Base-by-base conservation (phyloP, 2,329 filamentous ascomycete species). In the Akanthomyces dipterigenus region DNA sequence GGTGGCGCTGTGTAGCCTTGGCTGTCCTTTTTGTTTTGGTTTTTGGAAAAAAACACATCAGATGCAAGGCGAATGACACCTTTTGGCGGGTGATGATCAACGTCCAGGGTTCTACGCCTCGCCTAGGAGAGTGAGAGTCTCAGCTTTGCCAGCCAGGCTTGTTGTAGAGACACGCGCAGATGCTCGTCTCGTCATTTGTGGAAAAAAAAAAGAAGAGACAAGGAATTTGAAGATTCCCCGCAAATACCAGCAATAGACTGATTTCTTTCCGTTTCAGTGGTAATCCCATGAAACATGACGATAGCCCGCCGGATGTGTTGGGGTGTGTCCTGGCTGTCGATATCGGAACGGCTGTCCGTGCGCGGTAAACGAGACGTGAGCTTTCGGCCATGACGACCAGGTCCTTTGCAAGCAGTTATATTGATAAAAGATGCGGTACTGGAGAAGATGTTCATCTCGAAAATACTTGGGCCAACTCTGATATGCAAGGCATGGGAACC, bases 181-280 rank as follows among this genome's bases (percentile, higher is more conserved):
- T 40, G 8, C 5, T 38, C 14, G 26, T 48, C 31, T 48, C 16
- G 14, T 28, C 22, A 34, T 34, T 24, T 6, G 22, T 34, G 18
- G n/a, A 9, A 22, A 26, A 26, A 53, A 18, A 51, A 11, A 8
- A n/a, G n/a, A 48, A 18, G 18, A 48, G 5, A 28, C 28, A 2
- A 31, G 16, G 24, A 48, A 14, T 4, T 18, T 6, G 16, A n/a
- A n/a, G 16, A 49, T 49, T 34, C 14, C 14, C 22, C 22, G 38
- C 18, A 45, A 16, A 45, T 55, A 14, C 43, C 11, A 18, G 11
- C 40, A n/a, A 9, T 14, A 22, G 24, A 20, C 34, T 31, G 24
- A 26, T 45, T 54, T 54, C 22, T 42, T 43, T 22, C 34, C 31
- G 55, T 57, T 57, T 57, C 55, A 57, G 55, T 43, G 55, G 28